Evolutionary conservation across 176 grass and related monocot genomes (phyloP).

Genomic region (Urochloa ruziziensis): DNA sequence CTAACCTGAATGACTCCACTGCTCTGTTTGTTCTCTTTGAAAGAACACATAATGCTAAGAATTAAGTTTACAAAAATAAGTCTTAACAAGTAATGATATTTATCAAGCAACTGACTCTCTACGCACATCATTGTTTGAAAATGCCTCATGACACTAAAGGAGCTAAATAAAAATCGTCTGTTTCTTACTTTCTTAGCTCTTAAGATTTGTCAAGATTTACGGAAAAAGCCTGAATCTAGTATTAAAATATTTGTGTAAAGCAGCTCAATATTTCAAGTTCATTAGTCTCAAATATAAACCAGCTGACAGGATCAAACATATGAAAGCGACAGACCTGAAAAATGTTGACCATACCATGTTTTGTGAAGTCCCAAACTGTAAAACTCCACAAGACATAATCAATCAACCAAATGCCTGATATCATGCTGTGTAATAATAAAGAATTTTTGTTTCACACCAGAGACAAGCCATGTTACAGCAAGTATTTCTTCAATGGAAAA

Average conservation of each 20-base stretch:
- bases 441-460: not conserved
- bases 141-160: not conserved
- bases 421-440: not conserved
- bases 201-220: constrained; percentile 8
- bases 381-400: not conserved
- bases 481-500: not conserved
- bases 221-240: not conserved
- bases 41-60: not conserved
- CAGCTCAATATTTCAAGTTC: not conserved
- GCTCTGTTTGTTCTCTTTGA: not conserved
- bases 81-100: not conserved
- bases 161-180: not conserved
- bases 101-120: not conserved
- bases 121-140: not conserved
- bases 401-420: not conserved
- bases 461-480: not conserved
- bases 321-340: constrained; percentile 8
- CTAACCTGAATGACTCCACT: not conserved
- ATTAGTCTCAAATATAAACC: not conserved
- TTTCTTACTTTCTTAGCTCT: not conserved
- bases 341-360: constrained; percentile 25
- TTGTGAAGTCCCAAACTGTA: not conserved
- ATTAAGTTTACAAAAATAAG: not conserved
- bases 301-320: constrained; percentile 7
- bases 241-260: constrained; percentile 4